Percentiles rank a stretch among this genome's conserved stretches.
Conservation (phyloP, 257 asterid genomes). For the Gentiana dahurica region DNA sequence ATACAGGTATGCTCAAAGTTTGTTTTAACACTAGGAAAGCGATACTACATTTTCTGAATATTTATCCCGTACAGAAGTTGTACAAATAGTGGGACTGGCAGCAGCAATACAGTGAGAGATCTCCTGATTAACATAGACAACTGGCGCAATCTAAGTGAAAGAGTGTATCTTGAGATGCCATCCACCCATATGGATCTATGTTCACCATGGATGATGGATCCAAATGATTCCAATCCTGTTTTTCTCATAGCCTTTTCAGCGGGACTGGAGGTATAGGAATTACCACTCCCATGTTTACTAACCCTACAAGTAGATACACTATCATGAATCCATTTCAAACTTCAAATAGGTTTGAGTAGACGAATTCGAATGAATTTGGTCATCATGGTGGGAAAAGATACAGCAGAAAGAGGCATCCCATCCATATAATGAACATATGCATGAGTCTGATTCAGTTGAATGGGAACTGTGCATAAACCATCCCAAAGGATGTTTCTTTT, state of each 20-base stretch:
- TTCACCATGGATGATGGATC: slow-evolving; percentile 5
- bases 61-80: slow-evolving; percentile 28
- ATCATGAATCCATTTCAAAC: slow-evolving; percentile 9
- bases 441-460: slow-evolving; percentile 16
- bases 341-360: slow-evolving; percentile 10
- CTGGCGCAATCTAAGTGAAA: slow-evolving; percentile 20
- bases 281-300: slow-evolving; percentile 26
- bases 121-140: slow-evolving; percentile 39
- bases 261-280: slow-evolving; percentile 17
- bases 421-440: slow-evolving; percentile 21
- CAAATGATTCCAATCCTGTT: slow-evolving; percentile 18
- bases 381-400: slow-evolving; percentile 18
- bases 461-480: slow-evolving; percentile 16
- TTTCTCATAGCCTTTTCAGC: slow-evolving; percentile 15
- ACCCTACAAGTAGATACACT: slow-evolving; percentile 15
- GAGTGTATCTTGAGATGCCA: slow-evolving; percentile 18
- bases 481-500: slow-evolving; percentile 15
- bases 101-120: slow-evolving; percentile 62
- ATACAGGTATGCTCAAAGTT: slow-evolving; percentile 26
- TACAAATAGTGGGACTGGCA: slow-evolving; percentile 26
- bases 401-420: slow-evolving; percentile 21
- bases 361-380: slow-evolving; percentile 16
- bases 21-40: slow-evolving; percentile 31
- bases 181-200: slow-evolving; percentile 28
- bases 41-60: slow-evolving; percentile 46